These are phyloP conservation scores for Penicillium sp. DNA, from an alignment of 2,329 filamentous ascomycete genomes.

Conservation along the genomic window DNA sequence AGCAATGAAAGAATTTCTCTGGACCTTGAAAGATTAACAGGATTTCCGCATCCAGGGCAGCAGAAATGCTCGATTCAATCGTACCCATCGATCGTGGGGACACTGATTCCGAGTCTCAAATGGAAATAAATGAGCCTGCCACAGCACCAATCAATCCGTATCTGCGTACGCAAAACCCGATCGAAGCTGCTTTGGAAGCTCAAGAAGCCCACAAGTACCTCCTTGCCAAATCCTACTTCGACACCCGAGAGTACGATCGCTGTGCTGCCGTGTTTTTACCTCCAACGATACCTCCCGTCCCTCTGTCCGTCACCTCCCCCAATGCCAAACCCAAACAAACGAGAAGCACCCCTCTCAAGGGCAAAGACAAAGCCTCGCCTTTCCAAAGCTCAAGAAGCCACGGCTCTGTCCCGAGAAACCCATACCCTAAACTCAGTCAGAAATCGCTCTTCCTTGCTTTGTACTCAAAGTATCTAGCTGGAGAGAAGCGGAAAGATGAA, in stretches of 20 bases:
- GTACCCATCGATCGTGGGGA: slow-evolving; percentile 63
- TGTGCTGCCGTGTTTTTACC: slow-evolving; percentile 88
- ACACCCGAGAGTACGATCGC: slow-evolving; percentile 92
- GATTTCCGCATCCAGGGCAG: slow-evolving; percentile 69
- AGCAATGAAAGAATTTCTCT: background rate
- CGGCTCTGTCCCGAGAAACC: slow-evolving; percentile 42
- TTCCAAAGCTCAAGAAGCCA: slow-evolving; percentile 44
- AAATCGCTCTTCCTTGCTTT: slow-evolving; percentile 90
- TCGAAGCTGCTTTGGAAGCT: slow-evolving; percentile 77
- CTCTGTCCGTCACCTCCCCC: slow-evolving; percentile 54
- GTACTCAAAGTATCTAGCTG: slow-evolving; percentile 90
- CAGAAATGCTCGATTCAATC: slow-evolving; percentile 88
- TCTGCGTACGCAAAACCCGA: slow-evolving; percentile 66
- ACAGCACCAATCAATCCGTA: slow-evolving; percentile 58
- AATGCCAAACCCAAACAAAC: slow-evolving; percentile 47
- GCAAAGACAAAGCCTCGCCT: slow-evolving; percentile 64
- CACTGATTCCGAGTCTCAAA: slow-evolving; percentile 64
- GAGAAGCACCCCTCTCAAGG: slow-evolving; percentile 55
- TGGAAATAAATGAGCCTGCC: slow-evolving; percentile 60
- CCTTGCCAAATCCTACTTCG: slow-evolving; percentile 91
- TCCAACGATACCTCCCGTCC: slow-evolving; percentile 73
- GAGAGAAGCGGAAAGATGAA: slow-evolving; percentile 95
- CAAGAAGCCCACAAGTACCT: slow-evolving; percentile 83
- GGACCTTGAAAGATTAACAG: slow-evolving; percentile 20
- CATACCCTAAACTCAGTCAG: slow-evolving; percentile 71